phyloP scores from a whole-genome alignment of 768 basidiomycete genomes.

The Paxillus rubicundulus region DNA sequence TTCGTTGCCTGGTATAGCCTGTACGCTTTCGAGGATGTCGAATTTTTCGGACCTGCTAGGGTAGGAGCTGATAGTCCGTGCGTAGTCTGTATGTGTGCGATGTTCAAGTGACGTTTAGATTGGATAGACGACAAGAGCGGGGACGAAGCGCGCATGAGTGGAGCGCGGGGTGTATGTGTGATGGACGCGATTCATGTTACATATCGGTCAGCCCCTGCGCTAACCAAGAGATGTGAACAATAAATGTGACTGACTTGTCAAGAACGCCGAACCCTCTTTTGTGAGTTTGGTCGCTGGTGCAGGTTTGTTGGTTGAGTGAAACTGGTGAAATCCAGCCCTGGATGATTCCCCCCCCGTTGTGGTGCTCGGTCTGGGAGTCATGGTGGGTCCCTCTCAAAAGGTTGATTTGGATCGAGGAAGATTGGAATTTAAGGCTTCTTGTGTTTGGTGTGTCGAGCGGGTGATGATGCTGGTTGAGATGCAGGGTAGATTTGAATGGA shows the following conservation, averaged over 20 bases:
- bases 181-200: too few relatives aligned
- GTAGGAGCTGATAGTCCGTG: conserved; percentile 8
- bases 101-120: background rate
- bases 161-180: too few relatives aligned
- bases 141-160: too few relatives aligned
- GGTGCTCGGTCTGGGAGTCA: background rate
- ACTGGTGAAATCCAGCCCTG: background rate
- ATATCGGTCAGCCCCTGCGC: background rate
- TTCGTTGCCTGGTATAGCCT: conserved; percentile 23
- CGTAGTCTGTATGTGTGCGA: conserved; percentile 18
- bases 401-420: too few relatives aligned
- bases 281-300: background rate
- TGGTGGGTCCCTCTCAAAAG: background rate
- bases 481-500: too few relatives aligned
- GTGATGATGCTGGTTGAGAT: too few relatives aligned
- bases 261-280: background rate
- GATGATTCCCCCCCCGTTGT: background rate
- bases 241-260: background rate
- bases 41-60: conserved; percentile 15
- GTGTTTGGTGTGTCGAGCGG: too few relatives aligned
- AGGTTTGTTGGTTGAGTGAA: too few relatives aligned
- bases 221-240: background rate
- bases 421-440: too few relatives aligned
- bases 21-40: conserved; percentile 11
- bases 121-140: too few relatives aligned